These are phyloP conservation scores for Polyporus arcularius DNA, from an alignment of 768 basidiomycete species.

Conservation along the genomic window DNA sequence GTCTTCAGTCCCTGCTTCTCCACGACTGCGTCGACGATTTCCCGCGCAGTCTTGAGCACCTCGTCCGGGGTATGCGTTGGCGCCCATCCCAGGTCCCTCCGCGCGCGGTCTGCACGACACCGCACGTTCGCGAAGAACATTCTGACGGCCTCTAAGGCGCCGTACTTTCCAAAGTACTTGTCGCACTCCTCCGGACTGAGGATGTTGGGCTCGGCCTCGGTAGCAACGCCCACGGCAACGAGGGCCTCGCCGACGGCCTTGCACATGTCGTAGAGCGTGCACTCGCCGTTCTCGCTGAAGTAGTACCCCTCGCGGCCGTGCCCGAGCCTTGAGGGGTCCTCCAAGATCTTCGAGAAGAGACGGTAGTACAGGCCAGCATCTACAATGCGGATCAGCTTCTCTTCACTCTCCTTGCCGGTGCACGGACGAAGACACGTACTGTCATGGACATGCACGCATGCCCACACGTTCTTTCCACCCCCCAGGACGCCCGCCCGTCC, in stretches of 20 bases:
- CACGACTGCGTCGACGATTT: too few relatives aligned
- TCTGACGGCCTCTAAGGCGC: background rate
- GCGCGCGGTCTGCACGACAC: conserved; percentile 32
- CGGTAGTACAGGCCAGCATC: conserved; percentile 44
- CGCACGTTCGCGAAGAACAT: conserved; percentile 22
- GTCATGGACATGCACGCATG: conserved; percentile 54
- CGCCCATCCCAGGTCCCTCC: conserved; percentile 47
- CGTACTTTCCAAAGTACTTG: conserved; percentile 36
- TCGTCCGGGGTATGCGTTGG: conserved; percentile 28
- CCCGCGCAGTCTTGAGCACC: too few relatives aligned
- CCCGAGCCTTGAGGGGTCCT: conserved; percentile 24
- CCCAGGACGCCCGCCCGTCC: conserved; percentile 54
- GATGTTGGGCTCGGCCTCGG: conserved; percentile 38
- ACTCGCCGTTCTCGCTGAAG: conserved; percentile 33
- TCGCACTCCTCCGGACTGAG: conserved; percentile 44
- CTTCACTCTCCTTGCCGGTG: too few relatives aligned
- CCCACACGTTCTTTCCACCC: conserved; percentile 58
- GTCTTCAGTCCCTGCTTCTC: too few relatives aligned
- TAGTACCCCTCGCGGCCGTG: conserved; percentile 36
- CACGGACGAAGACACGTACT: conserved; percentile 29
- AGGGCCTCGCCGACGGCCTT: conserved; percentile 36
- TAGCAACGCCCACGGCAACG: conserved; percentile 25
- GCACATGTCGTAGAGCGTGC: conserved; percentile 32
- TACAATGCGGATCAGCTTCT: conserved; percentile 17
- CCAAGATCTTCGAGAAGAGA: conserved; percentile 40